These are phyloP conservation scores for Metschnikowia similis DNA, from an alignment of 805 yeast genomes.

Conservation along the genomic window DNA sequence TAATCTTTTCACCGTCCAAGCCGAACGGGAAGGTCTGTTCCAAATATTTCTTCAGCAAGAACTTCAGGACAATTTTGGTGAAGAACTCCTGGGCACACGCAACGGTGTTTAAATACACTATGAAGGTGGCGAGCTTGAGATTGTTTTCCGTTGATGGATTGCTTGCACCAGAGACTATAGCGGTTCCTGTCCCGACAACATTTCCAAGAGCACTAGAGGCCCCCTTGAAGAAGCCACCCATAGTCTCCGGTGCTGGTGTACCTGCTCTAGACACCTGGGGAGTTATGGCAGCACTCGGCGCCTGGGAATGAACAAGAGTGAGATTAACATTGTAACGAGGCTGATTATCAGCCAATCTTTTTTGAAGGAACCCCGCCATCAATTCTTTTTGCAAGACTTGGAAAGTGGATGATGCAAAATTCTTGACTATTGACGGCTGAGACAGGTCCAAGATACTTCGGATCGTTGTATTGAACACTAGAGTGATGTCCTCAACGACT, in stretches of 20 bases:
- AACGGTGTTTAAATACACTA: constrained; percentile 70
- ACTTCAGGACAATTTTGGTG: constrained; percentile 45
- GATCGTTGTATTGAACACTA: constrained; percentile 66
- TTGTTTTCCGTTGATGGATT: constrained; percentile 35
- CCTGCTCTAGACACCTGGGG: constrained; percentile 26
- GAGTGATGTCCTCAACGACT: constrained; percentile 77
- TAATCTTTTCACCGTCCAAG: constrained; percentile 30
- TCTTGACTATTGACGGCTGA: constrained; percentile 50
- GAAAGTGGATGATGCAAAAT: constrained; percentile 51
- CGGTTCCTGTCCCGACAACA: constrained; percentile 31
- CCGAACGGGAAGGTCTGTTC: constrained; percentile 32
- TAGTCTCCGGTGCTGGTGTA: constrained; percentile 33
- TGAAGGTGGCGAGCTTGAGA: constrained; percentile 52
- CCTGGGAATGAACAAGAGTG: constrained; percentile 3
- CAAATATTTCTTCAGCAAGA: constrained; percentile 25
- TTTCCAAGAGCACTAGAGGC: constrained; percentile 43
- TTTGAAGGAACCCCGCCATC: constrained; percentile 45
- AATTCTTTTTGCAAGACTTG: constrained; percentile 63
- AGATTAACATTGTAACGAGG: constrained; percentile 38
- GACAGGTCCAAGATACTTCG: constrained; percentile 70
- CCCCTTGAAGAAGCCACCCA: constrained; percentile 39
- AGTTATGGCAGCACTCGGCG: constrained; percentile 16
- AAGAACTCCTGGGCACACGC: constrained; percentile 60
- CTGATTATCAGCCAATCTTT: constrained; percentile 33
- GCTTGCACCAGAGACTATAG: constrained; percentile 20